phyloP scores from a whole-genome alignment of 495 filamentous ascomycete genomes.

The Tetracladium setigerum region DNA sequence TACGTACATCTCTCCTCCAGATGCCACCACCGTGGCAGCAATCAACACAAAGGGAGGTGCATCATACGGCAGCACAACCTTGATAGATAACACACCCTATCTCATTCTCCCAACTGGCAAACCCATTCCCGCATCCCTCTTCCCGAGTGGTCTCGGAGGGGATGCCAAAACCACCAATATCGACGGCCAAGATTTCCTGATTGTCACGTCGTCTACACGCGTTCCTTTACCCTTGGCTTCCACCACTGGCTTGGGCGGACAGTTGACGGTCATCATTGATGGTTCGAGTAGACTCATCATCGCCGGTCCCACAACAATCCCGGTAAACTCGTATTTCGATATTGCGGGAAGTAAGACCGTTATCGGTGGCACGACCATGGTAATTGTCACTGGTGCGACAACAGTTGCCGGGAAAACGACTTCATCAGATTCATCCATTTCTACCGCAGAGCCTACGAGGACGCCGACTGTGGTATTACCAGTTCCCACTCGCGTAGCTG shows the following conservation, averaged over 20 bases:
- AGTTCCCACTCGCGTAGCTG: too few relatives aligned
- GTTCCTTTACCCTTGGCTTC: background rate
- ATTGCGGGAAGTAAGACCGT: conserved; percentile 14
- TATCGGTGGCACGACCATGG: conserved; percentile 13
- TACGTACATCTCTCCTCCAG: conserved; percentile 4
- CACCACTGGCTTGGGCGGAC: background rate
- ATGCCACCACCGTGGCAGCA: conserved; percentile 3
- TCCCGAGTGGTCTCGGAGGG: conserved; percentile 1
- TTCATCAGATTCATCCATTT: too few relatives aligned
- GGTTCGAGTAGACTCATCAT: conserved; percentile 14
- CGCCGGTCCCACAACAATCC: conserved; percentile 8
- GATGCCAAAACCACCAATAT: conserved; percentile 1
- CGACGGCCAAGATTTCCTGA: conserved; percentile 4
- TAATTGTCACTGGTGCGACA: conserved; percentile 6
- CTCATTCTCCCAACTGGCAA: conserved; percentile 6
- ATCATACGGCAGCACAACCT: background rate
- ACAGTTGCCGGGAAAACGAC: background rate
- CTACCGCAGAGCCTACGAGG: too few relatives aligned
- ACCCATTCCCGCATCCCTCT: conserved; percentile 6
- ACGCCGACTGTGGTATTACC: too few relatives aligned
- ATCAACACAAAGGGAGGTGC: background rate
- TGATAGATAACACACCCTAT: conserved; percentile 5
- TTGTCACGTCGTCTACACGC: conserved; percentile 6
- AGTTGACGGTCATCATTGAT: conserved; percentile 8
- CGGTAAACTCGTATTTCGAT: conserved; percentile 4